phyloP scores from a whole-genome alignment of 2,329 filamentous ascomycete genomes.

The Xylaria sp. region DNA sequence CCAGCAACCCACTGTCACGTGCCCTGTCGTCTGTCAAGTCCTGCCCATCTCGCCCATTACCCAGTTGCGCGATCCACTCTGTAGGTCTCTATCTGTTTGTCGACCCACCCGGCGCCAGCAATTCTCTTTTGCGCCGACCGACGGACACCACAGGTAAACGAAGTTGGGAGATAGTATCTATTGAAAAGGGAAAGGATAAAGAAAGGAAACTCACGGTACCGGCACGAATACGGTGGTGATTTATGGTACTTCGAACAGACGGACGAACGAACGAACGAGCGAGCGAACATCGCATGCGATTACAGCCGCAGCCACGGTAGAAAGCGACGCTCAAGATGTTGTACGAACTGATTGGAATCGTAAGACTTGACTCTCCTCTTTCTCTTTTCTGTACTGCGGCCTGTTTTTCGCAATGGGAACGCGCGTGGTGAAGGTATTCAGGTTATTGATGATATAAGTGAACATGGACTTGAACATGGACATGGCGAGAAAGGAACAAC shows the following conservation, averaged over 20 bases:
- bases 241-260: background rate
- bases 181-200: background rate
- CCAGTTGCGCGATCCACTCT: background rate
- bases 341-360: slow-evolving; percentile 97
- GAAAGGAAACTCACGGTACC: background rate
- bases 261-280: background rate
- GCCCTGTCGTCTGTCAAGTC: background rate
- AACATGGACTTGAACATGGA: background rate
- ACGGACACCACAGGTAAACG: background rate
- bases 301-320: background rate
- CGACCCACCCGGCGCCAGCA: background rate
- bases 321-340: slow-evolving; percentile 67
- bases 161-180: background rate
- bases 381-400: background rate
- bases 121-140: background rate
- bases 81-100: background rate
- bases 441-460: background rate
- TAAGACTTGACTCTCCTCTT: slow-evolving; percentile 59
- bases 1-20: background rate
- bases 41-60: no score
- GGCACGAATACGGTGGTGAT: background rate
- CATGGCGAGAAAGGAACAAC: background rate
- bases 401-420: no score
- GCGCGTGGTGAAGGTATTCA: no score
- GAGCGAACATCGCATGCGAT: background rate